Evolutionary conservation across 306 rosid genomes (phyloP).

Genomic region (Alnus glutinosa): DNA sequence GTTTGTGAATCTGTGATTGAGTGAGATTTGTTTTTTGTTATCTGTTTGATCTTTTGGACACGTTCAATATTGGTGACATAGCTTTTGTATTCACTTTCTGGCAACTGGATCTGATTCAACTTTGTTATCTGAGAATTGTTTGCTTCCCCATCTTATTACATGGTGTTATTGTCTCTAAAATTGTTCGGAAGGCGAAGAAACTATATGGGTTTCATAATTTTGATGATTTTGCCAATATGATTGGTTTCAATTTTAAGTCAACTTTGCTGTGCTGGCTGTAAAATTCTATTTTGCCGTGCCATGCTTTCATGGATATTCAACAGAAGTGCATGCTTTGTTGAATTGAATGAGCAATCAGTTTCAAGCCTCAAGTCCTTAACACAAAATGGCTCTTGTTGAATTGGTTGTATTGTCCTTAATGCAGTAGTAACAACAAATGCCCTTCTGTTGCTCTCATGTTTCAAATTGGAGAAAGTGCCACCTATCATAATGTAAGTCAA

Average conservation of each 20-base stretch:
- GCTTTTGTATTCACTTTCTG: not conserved
- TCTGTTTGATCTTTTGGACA: not conserved
- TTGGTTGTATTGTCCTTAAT: constrained; percentile 27
- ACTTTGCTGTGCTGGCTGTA: constrained; percentile 5
- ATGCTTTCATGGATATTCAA: not conserved
- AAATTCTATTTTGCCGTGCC: not conserved
- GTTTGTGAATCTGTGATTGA: not conserved
- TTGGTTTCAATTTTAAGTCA: not conserved
- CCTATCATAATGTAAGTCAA: constrained; percentile 75
- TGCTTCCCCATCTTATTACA: not conserved
- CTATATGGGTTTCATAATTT: not conserved
- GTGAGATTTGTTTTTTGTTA: not conserved
- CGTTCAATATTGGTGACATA: not conserved
- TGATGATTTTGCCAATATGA: constrained; percentile 1
- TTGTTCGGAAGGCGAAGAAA: constrained; percentile 9
- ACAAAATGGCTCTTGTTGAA: constrained; percentile 24
- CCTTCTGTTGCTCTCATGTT: constrained; percentile 97
- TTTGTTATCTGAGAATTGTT: not conserved
- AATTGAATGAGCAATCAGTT: constrained; percentile 4
- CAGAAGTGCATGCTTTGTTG: constrained; percentile 11
- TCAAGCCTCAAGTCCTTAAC: constrained; percentile 7
- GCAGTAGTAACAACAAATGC: constrained; percentile 70
- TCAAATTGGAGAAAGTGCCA: constrained; percentile 75
- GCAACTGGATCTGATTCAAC: constrained; percentile 5
- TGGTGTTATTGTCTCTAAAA: constrained; percentile 4